These are phyloP conservation scores for Brassica rapa DNA, from an alignment of 345 rosid species.

Conservation along the genomic window DNA sequence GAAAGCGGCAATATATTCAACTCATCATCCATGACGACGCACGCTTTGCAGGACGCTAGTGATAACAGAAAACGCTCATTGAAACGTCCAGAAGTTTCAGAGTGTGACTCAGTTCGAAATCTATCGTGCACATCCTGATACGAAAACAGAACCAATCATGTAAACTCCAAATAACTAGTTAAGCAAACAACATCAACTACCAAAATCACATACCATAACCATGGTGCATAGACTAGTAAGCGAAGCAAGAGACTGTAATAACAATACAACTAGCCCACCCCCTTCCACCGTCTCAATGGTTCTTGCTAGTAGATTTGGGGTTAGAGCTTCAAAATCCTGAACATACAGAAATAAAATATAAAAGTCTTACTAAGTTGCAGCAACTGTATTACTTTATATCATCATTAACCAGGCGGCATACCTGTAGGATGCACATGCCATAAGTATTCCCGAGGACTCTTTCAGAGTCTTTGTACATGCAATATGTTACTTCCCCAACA, in stretches of 20 bases:
- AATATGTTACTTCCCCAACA: constrained; percentile 75
- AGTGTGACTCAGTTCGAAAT: constrained; percentile 94
- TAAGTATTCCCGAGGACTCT: constrained; percentile 91
- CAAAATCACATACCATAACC: constrained; percentile 71
- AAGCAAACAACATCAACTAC: constrained; percentile 7
- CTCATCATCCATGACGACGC: constrained; percentile 94
- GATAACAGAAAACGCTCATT: constrained; percentile 93
- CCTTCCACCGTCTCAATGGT: constrained; percentile 98
- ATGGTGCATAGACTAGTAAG: constrained; percentile 88
- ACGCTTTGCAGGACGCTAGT: constrained; percentile 87
- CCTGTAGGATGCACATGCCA: constrained; percentile 97
- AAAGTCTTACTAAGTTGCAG: background rate
- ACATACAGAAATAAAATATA: constrained; percentile 10
- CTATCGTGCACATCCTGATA: constrained; percentile 97
- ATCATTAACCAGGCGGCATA: constrained; percentile 11
- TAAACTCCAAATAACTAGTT: constrained; percentile 12
- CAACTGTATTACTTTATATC: background rate
- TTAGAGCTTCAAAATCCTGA: constrained; percentile 96
- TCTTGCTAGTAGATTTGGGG: constrained; percentile 96
- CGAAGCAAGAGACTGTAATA: constrained; percentile 81
- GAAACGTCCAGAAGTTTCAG: constrained; percentile 79
- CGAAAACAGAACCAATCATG: constrained; percentile 29
- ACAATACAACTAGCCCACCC: constrained; percentile 79
- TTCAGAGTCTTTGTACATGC: constrained; percentile 89
- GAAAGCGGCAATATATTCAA: constrained; percentile 87